These are phyloP conservation scores for Sordariomycetes sp. DNA, from an alignment of 2,329 filamentous ascomycete species.

Conservation along the genomic window DNA sequence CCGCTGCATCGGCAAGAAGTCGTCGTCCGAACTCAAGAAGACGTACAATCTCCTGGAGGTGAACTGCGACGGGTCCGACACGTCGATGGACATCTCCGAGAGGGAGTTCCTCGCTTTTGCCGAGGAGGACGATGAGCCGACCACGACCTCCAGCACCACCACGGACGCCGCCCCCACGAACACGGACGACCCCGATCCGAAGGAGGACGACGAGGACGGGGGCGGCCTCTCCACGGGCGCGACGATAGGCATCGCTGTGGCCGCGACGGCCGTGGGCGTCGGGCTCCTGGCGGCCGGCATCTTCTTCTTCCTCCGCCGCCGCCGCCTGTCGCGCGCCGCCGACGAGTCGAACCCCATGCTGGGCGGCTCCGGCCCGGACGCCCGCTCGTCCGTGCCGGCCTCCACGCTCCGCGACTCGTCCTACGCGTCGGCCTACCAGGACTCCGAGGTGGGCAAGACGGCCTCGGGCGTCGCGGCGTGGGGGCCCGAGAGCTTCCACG, in stretches of 20 bases:
- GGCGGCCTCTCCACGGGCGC: slow-evolving; percentile 21
- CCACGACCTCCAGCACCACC: slow-evolving; percentile 4
- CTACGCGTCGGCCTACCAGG: neutral
- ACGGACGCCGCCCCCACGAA: neutral
- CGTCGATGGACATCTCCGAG: slow-evolving; percentile 29
- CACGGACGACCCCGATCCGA: slow-evolving; percentile 8
- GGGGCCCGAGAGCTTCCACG: slow-evolving; percentile 1
- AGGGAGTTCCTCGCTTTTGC: slow-evolving; percentile 25
- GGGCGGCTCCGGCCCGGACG: neutral
- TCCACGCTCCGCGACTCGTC: neutral
- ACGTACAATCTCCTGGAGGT: slow-evolving; percentile 31
- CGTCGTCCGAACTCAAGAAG: slow-evolving; percentile 22
- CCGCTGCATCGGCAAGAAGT: slow-evolving; percentile 28
- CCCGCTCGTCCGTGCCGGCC: neutral
- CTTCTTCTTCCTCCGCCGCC: slow-evolving; percentile 14
- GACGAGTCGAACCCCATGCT: slow-evolving; percentile 5
- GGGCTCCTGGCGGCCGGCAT: slow-evolving; percentile 13
- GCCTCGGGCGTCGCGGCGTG: neutral
- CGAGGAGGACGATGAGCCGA: slow-evolving; percentile 8
- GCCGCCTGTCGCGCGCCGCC: neutral
- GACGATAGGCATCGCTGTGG: slow-evolving; percentile 29
- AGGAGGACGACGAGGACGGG: slow-evolving; percentile 1
- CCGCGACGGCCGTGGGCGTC: slow-evolving; percentile 19
- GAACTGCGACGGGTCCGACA: slow-evolving; percentile 32
- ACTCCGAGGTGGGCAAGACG: neutral